Conservation (phyloP, 768 basidiomycete genomes). For the Melanogaster broomeanus region DNA sequence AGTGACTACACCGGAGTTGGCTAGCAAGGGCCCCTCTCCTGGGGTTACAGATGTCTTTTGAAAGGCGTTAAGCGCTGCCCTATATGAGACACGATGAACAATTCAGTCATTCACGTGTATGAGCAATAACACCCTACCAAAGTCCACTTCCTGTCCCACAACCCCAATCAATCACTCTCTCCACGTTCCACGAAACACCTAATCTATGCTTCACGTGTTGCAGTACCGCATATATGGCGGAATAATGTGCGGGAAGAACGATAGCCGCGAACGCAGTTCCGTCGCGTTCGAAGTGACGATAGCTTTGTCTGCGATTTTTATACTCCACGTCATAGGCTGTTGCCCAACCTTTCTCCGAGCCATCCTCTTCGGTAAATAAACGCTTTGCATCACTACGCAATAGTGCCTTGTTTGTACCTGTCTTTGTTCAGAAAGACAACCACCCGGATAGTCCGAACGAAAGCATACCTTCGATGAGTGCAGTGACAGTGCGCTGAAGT, state of each 20-base stretch:
- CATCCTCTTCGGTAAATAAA: constrained; percentile 51
- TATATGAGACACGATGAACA: constrained; percentile 29
- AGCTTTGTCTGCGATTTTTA: constrained; percentile 57
- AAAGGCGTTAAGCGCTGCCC: constrained; percentile 71
- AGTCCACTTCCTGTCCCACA: constrained; percentile 80
- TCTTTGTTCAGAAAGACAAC: constrained; percentile 8
- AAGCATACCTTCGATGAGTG: constrained; percentile 63
- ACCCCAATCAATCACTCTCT: constrained; percentile 81
- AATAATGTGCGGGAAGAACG: constrained; percentile 84
- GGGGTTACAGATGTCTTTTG: constrained; percentile 37
- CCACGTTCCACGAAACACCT: constrained; percentile 58
- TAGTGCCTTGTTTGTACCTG: constrained; percentile 64
- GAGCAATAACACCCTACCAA: constrained; percentile 52
- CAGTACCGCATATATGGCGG: constrained; percentile 76
- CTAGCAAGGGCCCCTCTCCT: constrained; percentile 38
- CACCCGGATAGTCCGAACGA: not conserved
- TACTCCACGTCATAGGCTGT: constrained; percentile 57
- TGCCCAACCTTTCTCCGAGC: constrained; percentile 49
- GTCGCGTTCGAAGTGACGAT: constrained; percentile 64
- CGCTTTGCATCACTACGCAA: constrained; percentile 73
- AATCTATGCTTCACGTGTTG: constrained; percentile 64
- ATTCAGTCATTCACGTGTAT: not conserved
- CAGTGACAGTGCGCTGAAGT: constrained; percentile 63
- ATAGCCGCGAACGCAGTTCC: constrained; percentile 85
- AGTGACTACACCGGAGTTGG: constrained; percentile 52